These are phyloP conservation scores for Ascochyta lentis DNA, from an alignment of 2,329 filamentous ascomycete species.

Conservation along the genomic window DNA sequence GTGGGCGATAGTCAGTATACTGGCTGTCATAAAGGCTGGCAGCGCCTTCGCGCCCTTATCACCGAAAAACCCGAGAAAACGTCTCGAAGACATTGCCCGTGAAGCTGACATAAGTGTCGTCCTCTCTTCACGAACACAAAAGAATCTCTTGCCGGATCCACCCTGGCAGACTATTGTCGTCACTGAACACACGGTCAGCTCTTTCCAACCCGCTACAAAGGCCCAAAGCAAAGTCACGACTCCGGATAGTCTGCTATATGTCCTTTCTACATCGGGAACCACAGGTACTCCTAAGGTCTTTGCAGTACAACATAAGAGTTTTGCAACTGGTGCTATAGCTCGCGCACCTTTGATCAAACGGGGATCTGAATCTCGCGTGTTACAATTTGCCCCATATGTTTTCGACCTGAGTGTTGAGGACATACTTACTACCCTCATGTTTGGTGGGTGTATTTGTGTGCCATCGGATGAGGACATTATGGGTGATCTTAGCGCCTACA, in stretches of 20 bases:
- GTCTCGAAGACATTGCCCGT: conserved; percentile 26
- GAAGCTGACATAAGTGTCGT: conserved; percentile 26
- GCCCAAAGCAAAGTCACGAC: not conserved
- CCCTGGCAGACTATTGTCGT: conserved; percentile 20
- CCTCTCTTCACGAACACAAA: conserved; percentile 28
- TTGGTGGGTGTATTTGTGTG: conserved; percentile 39
- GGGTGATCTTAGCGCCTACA: conserved; percentile 49
- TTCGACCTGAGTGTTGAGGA: conserved; percentile 41
- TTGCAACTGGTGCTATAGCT: conserved; percentile 27
- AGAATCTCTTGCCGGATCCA: conserved; percentile 12
- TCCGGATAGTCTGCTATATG: conserved; percentile 28
- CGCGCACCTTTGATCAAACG: conserved; percentile 30
- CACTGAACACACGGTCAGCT: conserved; percentile 10
- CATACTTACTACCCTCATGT: conserved; percentile 36
- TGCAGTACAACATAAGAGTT: conserved; percentile 32
- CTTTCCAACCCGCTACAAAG: conserved; percentile 13
- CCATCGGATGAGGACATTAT: conserved; percentile 48
- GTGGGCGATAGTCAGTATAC: conserved; percentile 41
- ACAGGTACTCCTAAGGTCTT: conserved; percentile 38
- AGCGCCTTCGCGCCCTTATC: conserved; percentile 32
- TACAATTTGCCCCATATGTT: conserved; percentile 40
- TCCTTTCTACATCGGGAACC: conserved; percentile 33
- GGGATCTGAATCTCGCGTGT: conserved; percentile 28
- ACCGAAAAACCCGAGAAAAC: conserved; percentile 25
- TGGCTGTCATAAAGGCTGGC: conserved; percentile 40